Conservation (phyloP, 2,329 filamentous ascomycete genomes). For the Pseudocercospora cruenta region DNA sequence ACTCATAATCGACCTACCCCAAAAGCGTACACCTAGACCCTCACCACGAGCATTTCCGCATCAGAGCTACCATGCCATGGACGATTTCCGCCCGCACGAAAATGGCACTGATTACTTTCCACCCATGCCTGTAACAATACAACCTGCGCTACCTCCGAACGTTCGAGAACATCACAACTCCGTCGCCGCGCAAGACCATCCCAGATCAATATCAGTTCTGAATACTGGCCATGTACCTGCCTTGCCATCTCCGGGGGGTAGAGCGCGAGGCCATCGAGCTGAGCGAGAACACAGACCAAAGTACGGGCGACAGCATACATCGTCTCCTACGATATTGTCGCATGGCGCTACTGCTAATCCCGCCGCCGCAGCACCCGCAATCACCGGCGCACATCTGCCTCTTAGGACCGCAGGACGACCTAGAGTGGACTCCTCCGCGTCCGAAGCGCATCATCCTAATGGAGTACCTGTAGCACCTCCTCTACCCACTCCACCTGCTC, state of each 20-base stretch:
- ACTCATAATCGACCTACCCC: slow-evolving; percentile 83
- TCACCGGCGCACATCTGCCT: slow-evolving; percentile 46
- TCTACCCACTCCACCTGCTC: slow-evolving; percentile 58
- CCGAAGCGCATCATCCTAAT: slow-evolving; percentile 49
- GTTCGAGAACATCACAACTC: slow-evolving; percentile 7
- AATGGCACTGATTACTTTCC: slow-evolving; percentile 82
- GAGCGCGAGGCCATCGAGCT: slow-evolving; percentile 45
- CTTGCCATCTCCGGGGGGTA: slow-evolving; percentile 79
- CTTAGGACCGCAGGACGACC: slow-evolving; percentile 37
- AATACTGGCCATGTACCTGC: slow-evolving; percentile 78
- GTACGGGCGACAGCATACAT: slow-evolving; percentile 72
- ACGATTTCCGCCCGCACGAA: slow-evolving; percentile 69
- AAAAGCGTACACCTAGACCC: slow-evolving; percentile 74
- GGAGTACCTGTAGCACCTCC: slow-evolving; percentile 51
- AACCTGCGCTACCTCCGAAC: slow-evolving; percentile 44
- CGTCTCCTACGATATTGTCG: slow-evolving; percentile 73
- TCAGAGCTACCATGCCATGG: slow-evolving; percentile 59
- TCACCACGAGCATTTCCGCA: slow-evolving; percentile 65
- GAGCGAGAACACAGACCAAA: slow-evolving; percentile 55
- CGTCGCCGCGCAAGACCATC: slow-evolving; percentile 40
- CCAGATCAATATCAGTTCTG: slow-evolving; percentile 77
- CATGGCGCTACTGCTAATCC: slow-evolving; percentile 35
- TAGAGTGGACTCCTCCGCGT: slow-evolving; percentile 46
- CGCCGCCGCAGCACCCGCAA: slow-evolving; percentile 34
- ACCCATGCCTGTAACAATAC: slow-evolving; percentile 60